A percentile compares a stretch with the other conserved stretches of the same genome.
Evolutionary conservation across 495 filamentous ascomycete genomes (phyloP).

Genomic region (Neurospora sp.): DNA sequence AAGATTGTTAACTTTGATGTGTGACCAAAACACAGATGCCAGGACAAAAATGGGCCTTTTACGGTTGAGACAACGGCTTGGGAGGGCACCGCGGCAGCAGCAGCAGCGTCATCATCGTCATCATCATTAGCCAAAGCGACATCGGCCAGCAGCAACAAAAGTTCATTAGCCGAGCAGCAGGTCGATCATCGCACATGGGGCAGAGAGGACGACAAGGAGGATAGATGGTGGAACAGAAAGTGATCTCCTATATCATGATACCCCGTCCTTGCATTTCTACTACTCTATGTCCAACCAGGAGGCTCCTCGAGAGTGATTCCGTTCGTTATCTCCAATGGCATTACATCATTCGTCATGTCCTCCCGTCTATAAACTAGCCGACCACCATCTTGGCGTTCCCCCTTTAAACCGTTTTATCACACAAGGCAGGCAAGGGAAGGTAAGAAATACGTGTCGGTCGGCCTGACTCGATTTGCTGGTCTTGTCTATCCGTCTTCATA

Average conservation of each 20-base stretch:
- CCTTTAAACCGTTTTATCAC: neutral
- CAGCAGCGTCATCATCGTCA: too few relatives aligned
- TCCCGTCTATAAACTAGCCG: neutral
- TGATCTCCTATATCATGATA: neutral
- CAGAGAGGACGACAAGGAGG: neutral
- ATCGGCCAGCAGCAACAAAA: neutral
- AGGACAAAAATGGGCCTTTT: slow-evolving; percentile 48
- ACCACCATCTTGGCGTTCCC: neutral
- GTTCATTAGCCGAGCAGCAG: neutral
- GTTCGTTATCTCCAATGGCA: neutral
- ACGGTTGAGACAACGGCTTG: slow-evolving; percentile 77
- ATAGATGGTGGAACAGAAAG: neutral
- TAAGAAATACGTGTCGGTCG: neutral
- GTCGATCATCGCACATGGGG: neutral
- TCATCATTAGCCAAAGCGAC: neutral
- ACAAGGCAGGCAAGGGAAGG: neutral
- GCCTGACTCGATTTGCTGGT: slow-evolving; percentile 12
- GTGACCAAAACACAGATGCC: slow-evolving; percentile 46
- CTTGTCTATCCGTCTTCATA: slow-evolving; percentile 16
- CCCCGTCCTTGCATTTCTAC: neutral
- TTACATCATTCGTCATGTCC: neutral
- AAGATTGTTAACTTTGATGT: neutral
- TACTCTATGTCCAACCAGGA: neutral
- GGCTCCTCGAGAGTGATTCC: neutral
- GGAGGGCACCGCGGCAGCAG: slow-evolving; percentile 37